Percentiles rank a stretch among this genome's conserved stretches.
phyloP scores from a whole-genome alignment of 1,139 yeast species.

The Candida freyschussii region DNA sequence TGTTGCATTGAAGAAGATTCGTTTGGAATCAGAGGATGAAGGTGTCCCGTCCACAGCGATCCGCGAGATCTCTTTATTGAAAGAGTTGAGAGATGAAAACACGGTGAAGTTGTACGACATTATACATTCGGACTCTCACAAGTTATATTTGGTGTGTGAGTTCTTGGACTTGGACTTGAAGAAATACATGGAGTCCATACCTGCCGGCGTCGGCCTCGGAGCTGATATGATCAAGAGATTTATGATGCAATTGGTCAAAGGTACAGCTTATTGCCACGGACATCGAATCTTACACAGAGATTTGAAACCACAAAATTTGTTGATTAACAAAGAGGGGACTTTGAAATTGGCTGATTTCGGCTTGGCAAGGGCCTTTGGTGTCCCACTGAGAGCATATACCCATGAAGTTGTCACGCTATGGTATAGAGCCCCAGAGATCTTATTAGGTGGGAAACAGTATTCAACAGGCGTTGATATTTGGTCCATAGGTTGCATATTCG shows the following conservation, averaged over 20 bases:
- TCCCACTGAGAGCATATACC: slow-evolving; percentile 92
- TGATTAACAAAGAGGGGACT: slow-evolving; percentile 93
- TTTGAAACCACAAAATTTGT: slow-evolving; percentile 90
- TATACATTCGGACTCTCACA: slow-evolving; percentile 95
- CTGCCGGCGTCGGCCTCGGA: slow-evolving; percentile 87
- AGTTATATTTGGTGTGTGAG: slow-evolving; percentile 89
- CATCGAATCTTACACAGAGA: slow-evolving; percentile 95
- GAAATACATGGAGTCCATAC: slow-evolving; percentile 94
- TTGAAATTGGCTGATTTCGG: slow-evolving; percentile 97
- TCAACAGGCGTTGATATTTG: slow-evolving; percentile 99
- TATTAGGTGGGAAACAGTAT: slow-evolving; percentile 94
- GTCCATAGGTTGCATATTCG: slow-evolving; percentile 98
- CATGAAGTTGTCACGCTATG: slow-evolving; percentile 97
- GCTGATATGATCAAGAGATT: slow-evolving; percentile 87
- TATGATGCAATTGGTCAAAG: slow-evolving; percentile 88
- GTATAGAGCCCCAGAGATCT: slow-evolving; percentile 96
- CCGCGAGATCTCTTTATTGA: slow-evolving; percentile 87
- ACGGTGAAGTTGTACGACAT: slow-evolving; percentile 89
- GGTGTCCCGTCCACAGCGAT: slow-evolving; percentile 99
- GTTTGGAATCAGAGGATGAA: slow-evolving; percentile 95
- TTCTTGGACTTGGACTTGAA: slow-evolving; percentile 90
- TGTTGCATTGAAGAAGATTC: slow-evolving; percentile 91
- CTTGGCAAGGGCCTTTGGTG: slow-evolving; percentile 94
- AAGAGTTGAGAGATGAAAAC: slow-evolving; percentile 89
- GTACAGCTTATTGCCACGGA: slow-evolving; percentile 92